A percentile compares a stretch with the other conserved stretches of the same genome.
phyloP scores from a whole-genome alignment of 495 filamentous ascomycete genomes.

The Hypoxylon trugodes region DNA sequence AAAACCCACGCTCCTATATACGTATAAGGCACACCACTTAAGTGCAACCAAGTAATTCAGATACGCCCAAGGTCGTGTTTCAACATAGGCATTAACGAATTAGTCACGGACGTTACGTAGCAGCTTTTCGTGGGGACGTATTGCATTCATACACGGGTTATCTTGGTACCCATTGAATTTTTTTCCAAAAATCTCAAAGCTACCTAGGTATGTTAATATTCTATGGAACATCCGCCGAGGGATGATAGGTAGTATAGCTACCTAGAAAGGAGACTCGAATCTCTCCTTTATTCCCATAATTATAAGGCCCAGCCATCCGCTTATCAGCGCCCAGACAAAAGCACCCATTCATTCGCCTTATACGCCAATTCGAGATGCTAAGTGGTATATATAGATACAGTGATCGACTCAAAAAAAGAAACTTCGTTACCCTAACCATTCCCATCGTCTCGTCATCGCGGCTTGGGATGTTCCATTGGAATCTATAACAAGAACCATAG shows the following conservation, averaged over 20 bases:
- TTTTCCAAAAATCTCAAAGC: background rate
- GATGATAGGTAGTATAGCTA: background rate
- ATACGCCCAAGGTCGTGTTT: too few species aligned
- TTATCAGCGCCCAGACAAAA: background rate
- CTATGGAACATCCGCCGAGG: background rate
- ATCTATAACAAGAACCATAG: slow-evolving; percentile 47
- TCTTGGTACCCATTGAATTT: too few species aligned
- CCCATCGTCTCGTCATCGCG: background rate
- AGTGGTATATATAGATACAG: slow-evolving; percentile 32
- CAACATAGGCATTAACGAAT: too few species aligned
- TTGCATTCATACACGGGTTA: too few species aligned
- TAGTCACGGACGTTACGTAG: too few species aligned
- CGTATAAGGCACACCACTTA: too few species aligned
- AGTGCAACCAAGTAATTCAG: too few species aligned
- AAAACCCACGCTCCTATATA: too few species aligned
- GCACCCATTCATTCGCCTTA: background rate
- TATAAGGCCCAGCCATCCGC: slow-evolving; percentile 1
- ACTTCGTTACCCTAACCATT: background rate
- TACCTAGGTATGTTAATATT: background rate
- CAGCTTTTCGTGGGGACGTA: too few species aligned
- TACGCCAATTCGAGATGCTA: slow-evolving; percentile 30
- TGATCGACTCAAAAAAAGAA: background rate
- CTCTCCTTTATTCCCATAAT: background rate
- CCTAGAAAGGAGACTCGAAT: background rate
- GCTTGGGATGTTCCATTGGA: background rate